phyloP scores from a whole-genome alignment of 2,329 filamentous ascomycete species.

The Alternaria longipes region DNA sequence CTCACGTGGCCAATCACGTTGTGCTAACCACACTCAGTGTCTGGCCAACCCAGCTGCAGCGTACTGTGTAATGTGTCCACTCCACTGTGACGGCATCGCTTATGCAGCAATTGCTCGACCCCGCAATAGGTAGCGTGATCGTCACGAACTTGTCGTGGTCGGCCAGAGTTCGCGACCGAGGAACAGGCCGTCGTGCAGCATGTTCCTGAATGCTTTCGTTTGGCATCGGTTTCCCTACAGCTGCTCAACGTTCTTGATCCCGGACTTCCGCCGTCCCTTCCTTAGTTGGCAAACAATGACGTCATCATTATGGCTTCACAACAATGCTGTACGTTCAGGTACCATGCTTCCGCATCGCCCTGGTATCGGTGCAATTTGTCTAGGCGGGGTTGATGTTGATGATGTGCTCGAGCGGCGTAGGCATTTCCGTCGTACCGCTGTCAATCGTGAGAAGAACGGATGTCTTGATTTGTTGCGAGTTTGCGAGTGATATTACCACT shows the following conservation, averaged over 20 bases:
- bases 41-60: background rate
- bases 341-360: slow-evolving; percentile 1
- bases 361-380: background rate
- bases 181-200: slow-evolving; percentile 1
- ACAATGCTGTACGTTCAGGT: background rate
- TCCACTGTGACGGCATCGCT: slow-evolving; percentile 19
- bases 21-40: background rate
- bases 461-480: slow-evolving; percentile 39
- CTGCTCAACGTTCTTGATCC: background rate
- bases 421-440: slow-evolving; percentile 33
- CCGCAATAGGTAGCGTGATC: slow-evolving; percentile 10
- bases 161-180: background rate
- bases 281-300: slow-evolving; percentile 4
- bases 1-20: slow-evolving; percentile 4
- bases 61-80: background rate
- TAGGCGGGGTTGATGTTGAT: slow-evolving; percentile 8
- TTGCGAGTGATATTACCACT: slow-evolving; percentile 16
- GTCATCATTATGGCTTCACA: slow-evolving; percentile 12
- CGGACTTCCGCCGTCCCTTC: background rate
- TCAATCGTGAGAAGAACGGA: slow-evolving; percentile 29
- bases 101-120: slow-evolving; percentile 6
- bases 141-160: slow-evolving; percentile 2
- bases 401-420: slow-evolving; percentile 19
- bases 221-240: slow-evolving; percentile 4
- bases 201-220: slow-evolving; percentile 17